phyloP scores from a whole-genome alignment of 169 alveolate genomes.

The Eimeria brunetti region DNA sequence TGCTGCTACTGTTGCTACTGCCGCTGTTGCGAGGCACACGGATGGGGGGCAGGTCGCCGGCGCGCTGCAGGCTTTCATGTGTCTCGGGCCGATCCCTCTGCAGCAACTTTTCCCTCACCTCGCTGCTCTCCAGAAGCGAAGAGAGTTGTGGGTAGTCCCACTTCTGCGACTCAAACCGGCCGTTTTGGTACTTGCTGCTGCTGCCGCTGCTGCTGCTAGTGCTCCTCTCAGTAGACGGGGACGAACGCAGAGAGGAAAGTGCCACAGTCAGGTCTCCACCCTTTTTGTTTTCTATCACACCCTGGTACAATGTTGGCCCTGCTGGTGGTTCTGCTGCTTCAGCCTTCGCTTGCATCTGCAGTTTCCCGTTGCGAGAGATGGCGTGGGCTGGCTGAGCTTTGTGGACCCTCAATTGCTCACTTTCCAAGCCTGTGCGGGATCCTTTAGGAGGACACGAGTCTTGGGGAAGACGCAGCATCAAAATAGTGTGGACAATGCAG shows the following conservation, averaged over 20 bases:
- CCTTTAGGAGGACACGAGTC: background rate
- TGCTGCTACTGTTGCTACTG: slow-evolving; percentile 14
- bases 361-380: background rate
- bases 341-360: background rate
- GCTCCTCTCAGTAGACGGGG: slow-evolving; percentile 37
- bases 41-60: background rate
- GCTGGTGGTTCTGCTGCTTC: background rate
- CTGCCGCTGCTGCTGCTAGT: slow-evolving; percentile 11
- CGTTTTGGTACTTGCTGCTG: background rate
- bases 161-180: slow-evolving; percentile 5
- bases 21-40: slow-evolving; percentile 16
- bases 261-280: background rate
- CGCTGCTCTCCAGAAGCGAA: background rate
- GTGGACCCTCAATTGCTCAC: background rate
- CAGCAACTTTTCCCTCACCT: background rate
- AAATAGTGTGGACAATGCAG: slow-evolving; percentile 55
- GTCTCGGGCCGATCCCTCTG: background rate
- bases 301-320: background rate
- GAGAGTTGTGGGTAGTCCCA: background rate
- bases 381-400: slow-evolving; percentile 1
- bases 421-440: background rate
- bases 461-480: slow-evolving; percentile 63
- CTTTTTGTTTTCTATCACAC: background rate
- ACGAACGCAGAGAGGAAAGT: background rate
- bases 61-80: background rate